These are phyloP conservation scores for Prinsepia uniflora DNA, from an alignment of 306 rosid species.

Conservation along the genomic window DNA sequence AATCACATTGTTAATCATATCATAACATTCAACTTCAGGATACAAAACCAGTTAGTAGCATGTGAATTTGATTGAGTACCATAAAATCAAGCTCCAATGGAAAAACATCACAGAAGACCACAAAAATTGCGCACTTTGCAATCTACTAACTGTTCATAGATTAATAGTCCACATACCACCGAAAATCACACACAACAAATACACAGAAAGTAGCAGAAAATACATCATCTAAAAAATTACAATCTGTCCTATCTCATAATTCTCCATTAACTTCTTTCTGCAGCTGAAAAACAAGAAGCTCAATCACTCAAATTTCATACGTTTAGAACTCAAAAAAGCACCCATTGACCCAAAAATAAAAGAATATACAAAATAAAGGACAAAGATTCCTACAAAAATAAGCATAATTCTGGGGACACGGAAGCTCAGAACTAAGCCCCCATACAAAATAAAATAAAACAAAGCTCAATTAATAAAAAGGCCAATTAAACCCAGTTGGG, in stretches of 20 bases:
- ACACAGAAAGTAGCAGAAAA: background rate
- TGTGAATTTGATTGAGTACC: background rate
- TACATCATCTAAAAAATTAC: background rate
- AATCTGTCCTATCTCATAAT: too few relatives aligned
- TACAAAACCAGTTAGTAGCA: background rate
- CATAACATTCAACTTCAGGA: background rate
- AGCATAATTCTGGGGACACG: slow-evolving; percentile 12
- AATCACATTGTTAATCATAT: background rate
- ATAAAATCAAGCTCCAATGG: background rate
- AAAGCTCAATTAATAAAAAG: background rate
- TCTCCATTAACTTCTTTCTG: too few relatives aligned
- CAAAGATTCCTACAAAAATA: background rate
- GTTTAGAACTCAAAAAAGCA: background rate
- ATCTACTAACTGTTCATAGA: background rate
- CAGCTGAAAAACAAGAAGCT: background rate
- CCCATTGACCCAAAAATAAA: background rate
- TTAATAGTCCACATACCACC: background rate
- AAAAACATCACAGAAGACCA: background rate
- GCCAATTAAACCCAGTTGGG: background rate
- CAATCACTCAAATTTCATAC: background rate
- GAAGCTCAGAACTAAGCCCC: slow-evolving; percentile 14
- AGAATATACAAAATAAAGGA: background rate
- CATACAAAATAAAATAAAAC: background rate
- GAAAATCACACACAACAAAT: background rate
- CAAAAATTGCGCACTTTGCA: background rate